Evolutionary conservation across 306 rosid genomes (phyloP).

Genomic region (Lathyrus aphaca): DNA sequence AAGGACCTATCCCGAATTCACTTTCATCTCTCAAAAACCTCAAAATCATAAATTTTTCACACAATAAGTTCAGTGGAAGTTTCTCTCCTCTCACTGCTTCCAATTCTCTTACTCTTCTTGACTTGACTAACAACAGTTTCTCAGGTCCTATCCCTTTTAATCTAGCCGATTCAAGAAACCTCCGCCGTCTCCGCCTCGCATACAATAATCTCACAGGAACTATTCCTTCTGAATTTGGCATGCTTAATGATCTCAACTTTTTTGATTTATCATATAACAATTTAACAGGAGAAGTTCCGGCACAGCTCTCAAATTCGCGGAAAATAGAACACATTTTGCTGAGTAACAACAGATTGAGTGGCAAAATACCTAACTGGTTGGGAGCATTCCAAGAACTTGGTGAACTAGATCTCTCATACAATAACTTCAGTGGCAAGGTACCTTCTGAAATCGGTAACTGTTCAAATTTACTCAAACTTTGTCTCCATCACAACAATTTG

Average conservation of each 20-base stretch:
- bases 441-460: slow-evolving; percentile 80
- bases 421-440: slow-evolving; percentile 62
- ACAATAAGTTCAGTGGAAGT: slow-evolving; percentile 76
- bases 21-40: slow-evolving; percentile 71
- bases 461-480: slow-evolving; percentile 75
- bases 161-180: slow-evolving; percentile 61
- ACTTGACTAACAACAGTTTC: slow-evolving; percentile 93
- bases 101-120: slow-evolving; percentile 61
- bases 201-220: slow-evolving; percentile 66
- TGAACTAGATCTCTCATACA: slow-evolving; percentile 84
- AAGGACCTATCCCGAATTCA: slow-evolving; percentile 84
- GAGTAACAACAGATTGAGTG: slow-evolving; percentile 61
- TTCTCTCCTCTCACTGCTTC: slow-evolving; percentile 76
- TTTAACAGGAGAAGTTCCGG: slow-evolving; percentile 58
- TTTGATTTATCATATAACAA: slow-evolving; percentile 83
- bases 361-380: slow-evolving; percentile 67
- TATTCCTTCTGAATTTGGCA: slow-evolving; percentile 64
- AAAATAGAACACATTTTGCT: slow-evolving; percentile 75
- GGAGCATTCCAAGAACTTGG: slow-evolving; percentile 73
- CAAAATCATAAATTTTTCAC: slow-evolving; percentile 82
- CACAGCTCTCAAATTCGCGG: slow-evolving; percentile 60
- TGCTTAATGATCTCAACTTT: slow-evolving; percentile 70
- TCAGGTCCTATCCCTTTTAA: slow-evolving; percentile 77
- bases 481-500: slow-evolving; percentile 74
- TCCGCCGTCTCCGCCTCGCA: slow-evolving; percentile 82